Base-by-base conservation (phyloP, 129 eudicot genomes). In the Flaveria bidentis region DNA sequence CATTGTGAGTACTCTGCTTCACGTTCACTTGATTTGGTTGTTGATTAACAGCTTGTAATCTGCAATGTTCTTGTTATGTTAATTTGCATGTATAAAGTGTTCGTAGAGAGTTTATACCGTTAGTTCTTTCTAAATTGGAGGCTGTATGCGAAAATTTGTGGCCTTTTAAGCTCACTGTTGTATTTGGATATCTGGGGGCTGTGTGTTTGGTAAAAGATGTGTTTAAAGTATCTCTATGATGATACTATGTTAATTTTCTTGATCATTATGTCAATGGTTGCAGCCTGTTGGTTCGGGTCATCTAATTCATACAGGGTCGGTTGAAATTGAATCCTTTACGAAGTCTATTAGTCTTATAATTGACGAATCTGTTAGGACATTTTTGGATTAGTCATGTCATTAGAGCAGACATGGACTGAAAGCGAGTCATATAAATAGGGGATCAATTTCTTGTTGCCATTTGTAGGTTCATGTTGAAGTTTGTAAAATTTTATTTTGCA, bases 1-100 rank as follows among this genome's bases (percentile, higher is more conserved):
- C 58, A 51, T 64, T 67, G 88, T 84, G 47, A 84, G 88, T 77
- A 57, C 52, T 56, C 15, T 64, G 22, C 22, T 64, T 62, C 18
- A 51, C 18, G 10, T 42, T 41, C 57, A 6, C 7, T 69, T 39
- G 2, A 60, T 71, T 78, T 57, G 2, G 22, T 67, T 52, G 17
- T 15, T 67, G 25, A 26, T 33, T 16, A 5, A 12, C 28, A 26
- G 36, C 51, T 28, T 45, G 14, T 30, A 26, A 9, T 10, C 64
- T 46, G 64, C 71, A 39, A 23, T 25, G 18, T 26, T 12, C 33
- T 39, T 42, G 25, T 53, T 68, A 69, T 25, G 42, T 55, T 18
- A 68, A 55, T 41, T 67, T 67, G 39, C 69, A 13, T 74, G 46
- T 28, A 62, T 65, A 61, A 23, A 57, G 57, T 61, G 45, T 61